These are phyloP conservation scores for Heliamphora exappendiculata DNA, from an alignment of 148 eudicot genomes.

Conservation along the genomic window DNA sequence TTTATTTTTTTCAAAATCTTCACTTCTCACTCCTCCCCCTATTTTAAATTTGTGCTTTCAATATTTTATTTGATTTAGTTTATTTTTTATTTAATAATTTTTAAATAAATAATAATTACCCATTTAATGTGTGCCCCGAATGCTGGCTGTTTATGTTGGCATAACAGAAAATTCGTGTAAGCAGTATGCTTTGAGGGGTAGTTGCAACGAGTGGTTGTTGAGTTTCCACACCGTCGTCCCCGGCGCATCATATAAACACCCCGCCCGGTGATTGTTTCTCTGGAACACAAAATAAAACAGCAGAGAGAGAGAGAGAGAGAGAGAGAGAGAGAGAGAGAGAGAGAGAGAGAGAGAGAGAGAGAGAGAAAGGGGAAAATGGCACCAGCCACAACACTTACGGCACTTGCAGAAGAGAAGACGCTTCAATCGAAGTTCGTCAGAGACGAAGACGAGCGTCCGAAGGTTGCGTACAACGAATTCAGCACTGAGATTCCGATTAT, in stretches of 20 bases:
- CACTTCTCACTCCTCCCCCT: too few species aligned
- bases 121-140: background rate
- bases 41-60: too few species aligned
- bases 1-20: too few species aligned
- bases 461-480: constrained; percentile 68
- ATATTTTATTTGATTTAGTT: too few species aligned
- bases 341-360: background rate
- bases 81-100: too few species aligned
- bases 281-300: background rate
- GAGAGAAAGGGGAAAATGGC: constrained; percentile 25
- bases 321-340: background rate
- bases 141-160: background rate
- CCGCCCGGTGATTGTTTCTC: background rate
- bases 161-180: background rate
- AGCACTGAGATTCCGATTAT: constrained; percentile 75
- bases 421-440: constrained; percentile 56
- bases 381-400: constrained; percentile 42
- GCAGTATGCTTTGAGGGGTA: background rate
- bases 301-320: background rate
- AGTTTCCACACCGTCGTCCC: background rate
- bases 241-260: background rate
- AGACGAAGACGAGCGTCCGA: constrained; percentile 92
- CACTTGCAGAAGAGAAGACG: constrained; percentile 32
- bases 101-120: background rate
- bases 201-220: constrained; percentile 20